A percentile compares a stretch with the other conserved stretches of the same genome.
These are phyloP conservation scores for Apiotrichum veenhuisii DNA, from an alignment of 1,284 basidiomycete genomes.

Conservation along the genomic window DNA sequence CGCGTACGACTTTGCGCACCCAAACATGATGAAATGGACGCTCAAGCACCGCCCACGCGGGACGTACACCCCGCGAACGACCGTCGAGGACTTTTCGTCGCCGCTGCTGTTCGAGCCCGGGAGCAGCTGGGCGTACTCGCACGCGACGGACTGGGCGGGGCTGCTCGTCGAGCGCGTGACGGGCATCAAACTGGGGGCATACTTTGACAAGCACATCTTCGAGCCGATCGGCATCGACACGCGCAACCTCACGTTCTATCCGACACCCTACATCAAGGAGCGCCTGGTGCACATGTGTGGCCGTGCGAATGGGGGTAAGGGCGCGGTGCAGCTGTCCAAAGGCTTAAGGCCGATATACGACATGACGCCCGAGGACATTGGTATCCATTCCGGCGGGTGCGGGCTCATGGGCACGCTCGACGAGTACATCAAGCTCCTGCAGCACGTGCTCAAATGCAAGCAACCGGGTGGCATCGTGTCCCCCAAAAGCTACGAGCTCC, in stretches of 20 bases:
- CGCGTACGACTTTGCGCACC: slow-evolving; percentile 7
- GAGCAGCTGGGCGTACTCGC: slow-evolving; percentile 27
- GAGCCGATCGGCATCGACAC: slow-evolving; percentile 15
- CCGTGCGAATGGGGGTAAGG: slow-evolving; percentile 14
- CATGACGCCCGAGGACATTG: slow-evolving; percentile 2
- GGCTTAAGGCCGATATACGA: slow-evolving; percentile 28
- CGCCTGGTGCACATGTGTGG: slow-evolving; percentile 16
- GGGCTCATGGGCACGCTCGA: slow-evolving; percentile 35
- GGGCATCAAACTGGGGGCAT: slow-evolving; percentile 32
- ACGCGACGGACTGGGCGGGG: slow-evolving; percentile 44
- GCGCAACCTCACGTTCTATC: slow-evolving; percentile 29
- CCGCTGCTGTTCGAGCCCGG: slow-evolving; percentile 38
- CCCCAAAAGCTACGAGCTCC: slow-evolving; percentile 21
- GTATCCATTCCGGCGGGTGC: slow-evolving; percentile 30
- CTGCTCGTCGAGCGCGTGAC: slow-evolving; percentile 34
- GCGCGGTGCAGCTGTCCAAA: slow-evolving; percentile 18
- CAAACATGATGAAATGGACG: neutral
- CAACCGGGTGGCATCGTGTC: slow-evolving; percentile 17
- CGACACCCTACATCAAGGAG: slow-evolving; percentile 14
- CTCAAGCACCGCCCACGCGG: neutral
- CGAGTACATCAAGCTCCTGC: slow-evolving; percentile 34
- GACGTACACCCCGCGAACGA: neutral
- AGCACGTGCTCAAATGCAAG: slow-evolving; percentile 25
- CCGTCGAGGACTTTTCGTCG: neutral
- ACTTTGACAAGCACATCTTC: slow-evolving; percentile 21